Evolutionary conservation across 345 rosid species (phyloP).

Genomic region (Camelina sativa): DNA sequence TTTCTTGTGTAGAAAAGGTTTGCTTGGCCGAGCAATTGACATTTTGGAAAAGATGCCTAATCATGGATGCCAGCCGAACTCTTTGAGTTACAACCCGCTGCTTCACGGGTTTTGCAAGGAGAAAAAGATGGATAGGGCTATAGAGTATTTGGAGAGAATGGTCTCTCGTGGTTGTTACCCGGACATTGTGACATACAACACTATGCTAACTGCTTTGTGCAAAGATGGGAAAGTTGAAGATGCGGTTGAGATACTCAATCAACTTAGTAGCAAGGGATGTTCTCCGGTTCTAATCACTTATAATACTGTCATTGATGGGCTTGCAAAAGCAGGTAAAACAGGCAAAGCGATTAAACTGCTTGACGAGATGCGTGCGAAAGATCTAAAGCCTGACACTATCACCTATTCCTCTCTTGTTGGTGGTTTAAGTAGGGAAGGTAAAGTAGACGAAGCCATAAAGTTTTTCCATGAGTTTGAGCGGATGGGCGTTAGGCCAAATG

Average conservation of each 20-base stretch:
- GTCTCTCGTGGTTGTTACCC: conserved; percentile 89
- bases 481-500: conserved; percentile 68
- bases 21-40: conserved; percentile 76
- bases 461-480: conserved; percentile 76
- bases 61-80: conserved; percentile 80
- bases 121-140: conserved; percentile 84
- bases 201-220: conserved; percentile 79
- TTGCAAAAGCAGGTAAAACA: conserved; percentile 81
- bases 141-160: conserved; percentile 83
- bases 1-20: conserved; percentile 81
- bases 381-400: conserved; percentile 73
- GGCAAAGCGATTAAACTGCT: conserved; percentile 67
- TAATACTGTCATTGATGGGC: conserved; percentile 85
- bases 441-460: conserved; percentile 74
- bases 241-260: conserved; percentile 88
- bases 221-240: conserved; percentile 85
- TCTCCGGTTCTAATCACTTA: conserved; percentile 80
- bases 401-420: conserved; percentile 82
- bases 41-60: conserved; percentile 84
- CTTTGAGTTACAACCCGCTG: conserved; percentile 78
- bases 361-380: conserved; percentile 75
- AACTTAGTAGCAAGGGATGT: conserved; percentile 77
- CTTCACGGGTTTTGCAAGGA: conserved; percentile 90
- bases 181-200: conserved; percentile 90
- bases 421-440: conserved; percentile 84